These are phyloP conservation scores for Phialophora expanda DNA, from an alignment of 2,329 filamentous ascomycete species.

Conservation along the genomic window DNA sequence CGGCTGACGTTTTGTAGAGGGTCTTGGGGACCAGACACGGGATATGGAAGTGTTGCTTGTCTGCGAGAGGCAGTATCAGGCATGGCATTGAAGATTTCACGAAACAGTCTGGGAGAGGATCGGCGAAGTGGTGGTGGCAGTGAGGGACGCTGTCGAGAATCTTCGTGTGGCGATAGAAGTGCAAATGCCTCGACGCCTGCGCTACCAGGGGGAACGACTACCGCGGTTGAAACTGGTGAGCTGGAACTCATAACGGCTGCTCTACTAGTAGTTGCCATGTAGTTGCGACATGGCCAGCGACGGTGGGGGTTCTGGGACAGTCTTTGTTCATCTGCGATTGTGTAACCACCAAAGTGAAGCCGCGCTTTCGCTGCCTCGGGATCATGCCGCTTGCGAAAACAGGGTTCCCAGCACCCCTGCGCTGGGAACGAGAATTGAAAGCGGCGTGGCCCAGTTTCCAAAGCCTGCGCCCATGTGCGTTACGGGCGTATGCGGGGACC, in stretches of 20 bases:
- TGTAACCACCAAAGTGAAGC: neutral
- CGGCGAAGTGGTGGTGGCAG: constrained; percentile 23
- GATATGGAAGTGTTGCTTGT: constrained; percentile 31
- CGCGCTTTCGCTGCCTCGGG: neutral
- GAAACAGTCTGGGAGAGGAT: constrained; percentile 34
- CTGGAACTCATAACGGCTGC: constrained; percentile 4
- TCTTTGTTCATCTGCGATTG: constrained; percentile 3
- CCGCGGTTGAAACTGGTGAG: neutral
- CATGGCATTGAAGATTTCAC: constrained; percentile 33
- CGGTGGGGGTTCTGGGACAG: neutral
- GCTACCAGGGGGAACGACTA: neutral
- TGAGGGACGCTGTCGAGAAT: constrained; percentile 16
- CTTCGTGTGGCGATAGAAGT: constrained; percentile 14
- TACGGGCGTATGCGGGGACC: no score
- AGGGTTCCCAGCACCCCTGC: no score
- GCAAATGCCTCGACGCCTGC: constrained; percentile 1
- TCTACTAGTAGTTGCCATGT: neutral
- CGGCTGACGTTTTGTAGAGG: constrained; percentile 31
- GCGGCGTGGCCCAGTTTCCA: no score
- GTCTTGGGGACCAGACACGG: constrained; percentile 24
- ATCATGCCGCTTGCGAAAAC: neutral
- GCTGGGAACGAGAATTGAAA: no score
- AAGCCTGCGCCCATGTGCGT: no score
- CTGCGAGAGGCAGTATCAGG: constrained; percentile 25
- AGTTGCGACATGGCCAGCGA: neutral